A percentile compares a stretch with the other conserved stretches of the same genome.
phyloP scores from a whole-genome alignment of 176 grass and related monocot species.

The Tuctoria greenei region DNA sequence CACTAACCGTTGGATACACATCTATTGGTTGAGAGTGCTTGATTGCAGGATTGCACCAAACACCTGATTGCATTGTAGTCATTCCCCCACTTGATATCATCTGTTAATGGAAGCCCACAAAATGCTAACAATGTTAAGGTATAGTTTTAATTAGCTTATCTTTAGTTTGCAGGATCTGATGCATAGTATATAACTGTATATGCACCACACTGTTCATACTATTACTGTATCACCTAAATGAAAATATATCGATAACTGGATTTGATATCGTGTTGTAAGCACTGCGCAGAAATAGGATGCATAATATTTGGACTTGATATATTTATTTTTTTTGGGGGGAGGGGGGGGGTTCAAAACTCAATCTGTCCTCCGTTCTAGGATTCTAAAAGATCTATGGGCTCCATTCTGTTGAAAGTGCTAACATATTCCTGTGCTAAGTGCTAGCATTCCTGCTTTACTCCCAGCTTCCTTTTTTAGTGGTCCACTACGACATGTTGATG shows the following conservation, averaged over 20 bases:
- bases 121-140: not conserved
- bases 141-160: conserved; percentile 9
- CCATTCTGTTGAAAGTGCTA: conserved; percentile 28
- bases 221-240: conserved; percentile 15
- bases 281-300: not conserved
- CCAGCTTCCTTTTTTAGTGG: conserved; percentile 27
- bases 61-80: too few species aligned
- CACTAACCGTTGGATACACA: too few species aligned
- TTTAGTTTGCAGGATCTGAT: not conserved
- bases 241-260: conserved; percentile 31
- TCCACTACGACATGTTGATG: conserved; percentile 32
- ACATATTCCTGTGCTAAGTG: conserved; percentile 25
- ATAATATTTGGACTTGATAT: not conserved
- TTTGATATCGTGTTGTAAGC: conserved; percentile 10
- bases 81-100: conserved; percentile 19
- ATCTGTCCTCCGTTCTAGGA: conserved; percentile 32
- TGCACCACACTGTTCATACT: not conserved
- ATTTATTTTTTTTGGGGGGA: too few species aligned
- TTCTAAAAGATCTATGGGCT: conserved; percentile 17
- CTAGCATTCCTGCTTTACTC: conserved; percentile 32
- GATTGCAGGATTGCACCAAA: too few species aligned
- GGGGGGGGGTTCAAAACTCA: conserved; percentile 17
- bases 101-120: conserved; percentile 11
- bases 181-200: not conserved
- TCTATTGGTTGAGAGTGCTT: too few species aligned